Conservation (phyloP, 768 basidiomycete species). For the Suillus lakei region DNA sequence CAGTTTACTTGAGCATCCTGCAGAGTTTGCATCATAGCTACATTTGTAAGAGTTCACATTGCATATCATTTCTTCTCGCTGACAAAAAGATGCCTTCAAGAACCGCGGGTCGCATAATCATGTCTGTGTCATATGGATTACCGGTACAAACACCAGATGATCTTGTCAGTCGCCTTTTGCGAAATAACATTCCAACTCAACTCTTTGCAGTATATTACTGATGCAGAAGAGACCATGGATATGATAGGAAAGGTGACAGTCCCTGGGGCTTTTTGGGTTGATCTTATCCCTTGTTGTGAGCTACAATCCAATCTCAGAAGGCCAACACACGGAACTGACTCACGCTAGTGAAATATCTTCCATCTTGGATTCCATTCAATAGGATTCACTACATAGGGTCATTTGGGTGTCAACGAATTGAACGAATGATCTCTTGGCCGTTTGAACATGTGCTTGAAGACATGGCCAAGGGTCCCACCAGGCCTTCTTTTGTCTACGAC, state of each 20-base stretch:
- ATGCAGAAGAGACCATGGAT: conserved; percentile 31
- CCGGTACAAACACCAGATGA: conserved; percentile 24
- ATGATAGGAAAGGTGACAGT: conserved; percentile 27
- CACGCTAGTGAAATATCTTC: conserved; percentile 30
- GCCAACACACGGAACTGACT: neutral
- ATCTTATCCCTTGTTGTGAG: conserved; percentile 32
- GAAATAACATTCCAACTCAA: neutral
- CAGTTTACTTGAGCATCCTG: conserved; percentile 18
- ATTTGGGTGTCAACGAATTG: conserved; percentile 13
- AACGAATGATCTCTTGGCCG: conserved; percentile 18
- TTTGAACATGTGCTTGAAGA: conserved; percentile 29
- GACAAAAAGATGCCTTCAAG: conserved; percentile 10
- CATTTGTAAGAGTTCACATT: conserved; percentile 21
- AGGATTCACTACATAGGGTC: conserved; percentile 15
- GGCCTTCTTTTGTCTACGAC: conserved; percentile 23
- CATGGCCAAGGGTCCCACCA: conserved; percentile 16
- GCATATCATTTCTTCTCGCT: neutral
- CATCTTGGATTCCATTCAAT: conserved; percentile 29
- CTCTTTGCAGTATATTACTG: conserved; percentile 30
- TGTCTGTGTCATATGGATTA: conserved; percentile 32
- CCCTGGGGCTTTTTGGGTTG: conserved; percentile 35
- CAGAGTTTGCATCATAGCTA: conserved; percentile 25
- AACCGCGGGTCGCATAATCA: conserved; percentile 22
- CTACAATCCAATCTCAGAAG: neutral
- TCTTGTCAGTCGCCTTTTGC: conserved; percentile 19